A percentile compares a stretch with the other conserved stretches of the same genome.
These are phyloP conservation scores for Tubosaeta sp. DNA, from an alignment of 768 basidiomycete species.

Conservation along the genomic window DNA sequence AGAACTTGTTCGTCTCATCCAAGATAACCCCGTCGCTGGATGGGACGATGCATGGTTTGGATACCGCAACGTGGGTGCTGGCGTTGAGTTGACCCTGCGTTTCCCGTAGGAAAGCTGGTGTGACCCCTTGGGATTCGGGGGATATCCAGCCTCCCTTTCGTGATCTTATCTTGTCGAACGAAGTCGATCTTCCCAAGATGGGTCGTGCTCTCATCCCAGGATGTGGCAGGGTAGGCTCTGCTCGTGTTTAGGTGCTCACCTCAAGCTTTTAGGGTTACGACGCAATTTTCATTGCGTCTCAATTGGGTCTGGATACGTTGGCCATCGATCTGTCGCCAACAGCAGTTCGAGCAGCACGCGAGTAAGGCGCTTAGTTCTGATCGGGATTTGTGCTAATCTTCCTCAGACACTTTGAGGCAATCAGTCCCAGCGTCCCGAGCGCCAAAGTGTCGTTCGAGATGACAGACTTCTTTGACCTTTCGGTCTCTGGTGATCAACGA, in stretches of 20 bases:
- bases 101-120: constrained; percentile 37
- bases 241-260: not conserved
- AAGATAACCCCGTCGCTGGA: constrained; percentile 10
- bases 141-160: constrained; percentile 50
- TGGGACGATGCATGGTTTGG: constrained; percentile 21
- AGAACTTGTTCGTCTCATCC: constrained; percentile 9
- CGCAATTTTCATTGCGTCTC: constrained; percentile 14
- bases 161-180: constrained; percentile 45
- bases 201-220: constrained; percentile 51
- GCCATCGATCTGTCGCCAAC: constrained; percentile 17
- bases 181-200: constrained; percentile 39
- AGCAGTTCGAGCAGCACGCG: constrained; percentile 15
- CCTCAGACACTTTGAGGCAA: constrained; percentile 1
- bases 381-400: not conserved
- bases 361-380: constrained; percentile 9
- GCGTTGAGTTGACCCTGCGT: not conserved
- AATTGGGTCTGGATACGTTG: constrained; percentile 14
- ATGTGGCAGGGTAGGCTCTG: constrained; percentile 43
- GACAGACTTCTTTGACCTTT: constrained; percentile 17
- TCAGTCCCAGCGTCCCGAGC: not conserved
- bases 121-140: constrained; percentile 65
- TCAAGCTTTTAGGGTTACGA: constrained; percentile 15
- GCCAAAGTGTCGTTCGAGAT: constrained; percentile 17
- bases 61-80: not conserved
- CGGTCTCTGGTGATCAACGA: constrained; percentile 10